These are phyloP conservation scores for Saturnispora bothae DNA, from an alignment of 805 yeast genomes.

Conservation along the genomic window DNA sequence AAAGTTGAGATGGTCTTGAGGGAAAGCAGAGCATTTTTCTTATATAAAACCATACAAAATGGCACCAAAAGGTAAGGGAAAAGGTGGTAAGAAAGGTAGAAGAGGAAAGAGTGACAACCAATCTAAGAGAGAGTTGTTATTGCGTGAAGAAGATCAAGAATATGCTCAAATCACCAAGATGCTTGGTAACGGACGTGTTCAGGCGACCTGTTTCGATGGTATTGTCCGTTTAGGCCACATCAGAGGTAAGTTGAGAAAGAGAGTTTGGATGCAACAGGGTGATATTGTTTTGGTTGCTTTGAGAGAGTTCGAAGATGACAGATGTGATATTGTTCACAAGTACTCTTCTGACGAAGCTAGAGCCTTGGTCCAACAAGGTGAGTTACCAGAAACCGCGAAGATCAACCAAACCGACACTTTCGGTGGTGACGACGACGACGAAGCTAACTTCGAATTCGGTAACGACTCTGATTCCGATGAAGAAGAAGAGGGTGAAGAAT, in stretches of 20 bases:
- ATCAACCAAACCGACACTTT: constrained; percentile 96
- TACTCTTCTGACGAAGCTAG: constrained; percentile 97
- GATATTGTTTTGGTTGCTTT: constrained; percentile 91
- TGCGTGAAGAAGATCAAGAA: constrained; percentile 95
- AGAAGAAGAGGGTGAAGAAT: constrained; percentile 55
- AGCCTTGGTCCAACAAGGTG: constrained; percentile 89
- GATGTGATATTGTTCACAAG: constrained; percentile 95
- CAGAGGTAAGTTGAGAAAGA: constrained; percentile 98
- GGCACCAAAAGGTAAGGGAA: constrained; percentile 32
- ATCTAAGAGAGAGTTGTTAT: constrained; percentile 88
- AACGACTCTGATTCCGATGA: constrained; percentile 60
- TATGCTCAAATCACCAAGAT: constrained; percentile 96
- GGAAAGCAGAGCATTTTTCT: too few species aligned
- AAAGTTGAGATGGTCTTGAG: too few species aligned
- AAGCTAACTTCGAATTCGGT: constrained; percentile 96
- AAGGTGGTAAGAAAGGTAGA: constrained; percentile 90
- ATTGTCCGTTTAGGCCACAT: constrained; percentile 91
- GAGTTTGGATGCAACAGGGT: constrained; percentile 99
- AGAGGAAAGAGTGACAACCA: constrained; percentile 96
- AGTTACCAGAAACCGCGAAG: constrained; percentile 93
- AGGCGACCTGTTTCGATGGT: constrained; percentile 92
- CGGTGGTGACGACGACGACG: constrained; percentile 94
- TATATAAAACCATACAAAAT: constrained; percentile 19
- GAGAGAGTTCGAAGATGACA: constrained; percentile 97
- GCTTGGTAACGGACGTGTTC: constrained; percentile 97